Conservation (phyloP, 805 yeast genomes). For the Scheffersomyces coipomensis region DNA sequence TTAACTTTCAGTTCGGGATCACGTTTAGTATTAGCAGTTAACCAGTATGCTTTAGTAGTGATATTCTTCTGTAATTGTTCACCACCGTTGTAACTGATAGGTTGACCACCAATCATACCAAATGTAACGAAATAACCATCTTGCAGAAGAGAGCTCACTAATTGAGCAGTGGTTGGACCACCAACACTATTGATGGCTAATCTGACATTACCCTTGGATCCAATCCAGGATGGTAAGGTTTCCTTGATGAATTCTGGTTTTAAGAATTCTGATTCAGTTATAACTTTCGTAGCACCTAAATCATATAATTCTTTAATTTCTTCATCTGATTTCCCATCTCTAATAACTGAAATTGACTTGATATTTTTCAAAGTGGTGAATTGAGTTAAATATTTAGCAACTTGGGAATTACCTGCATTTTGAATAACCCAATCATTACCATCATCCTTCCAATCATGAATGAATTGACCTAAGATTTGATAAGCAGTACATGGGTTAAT, state of each 20-base stretch:
- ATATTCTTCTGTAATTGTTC: slow-evolving; percentile 30
- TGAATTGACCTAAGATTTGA: slow-evolving; percentile 70
- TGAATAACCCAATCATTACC: slow-evolving; percentile 24
- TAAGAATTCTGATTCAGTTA: slow-evolving; percentile 25
- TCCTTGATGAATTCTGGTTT: slow-evolving; percentile 12
- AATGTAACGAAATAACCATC: slow-evolving; percentile 28
- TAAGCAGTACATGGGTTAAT: slow-evolving; percentile 91
- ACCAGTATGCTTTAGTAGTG: slow-evolving; percentile 29
- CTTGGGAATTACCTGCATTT: slow-evolving; percentile 36
- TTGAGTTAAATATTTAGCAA: slow-evolving; percentile 27
- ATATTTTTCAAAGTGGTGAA: slow-evolving; percentile 22
- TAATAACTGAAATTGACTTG: slow-evolving; percentile 25
- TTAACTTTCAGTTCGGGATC: slow-evolving; percentile 59
- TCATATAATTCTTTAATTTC: slow-evolving; percentile 16
- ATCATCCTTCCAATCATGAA: slow-evolving; percentile 21
- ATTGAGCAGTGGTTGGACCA: slow-evolving; percentile 18
- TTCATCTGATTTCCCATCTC: slow-evolving; percentile 26
- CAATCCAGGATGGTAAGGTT: slow-evolving; percentile 7
- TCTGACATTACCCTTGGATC: slow-evolving; percentile 16
- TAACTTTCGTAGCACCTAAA: slow-evolving; percentile 31
- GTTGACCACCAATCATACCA: slow-evolving; percentile 19
- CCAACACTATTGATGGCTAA: slow-evolving; percentile 34
- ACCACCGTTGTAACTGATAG: slow-evolving; percentile 16
- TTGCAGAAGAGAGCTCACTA: slow-evolving; percentile 22
- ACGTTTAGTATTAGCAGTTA: slow-evolving; percentile 21